Evolutionary conservation across 306 rosid genomes (phyloP).

Genomic region (Clitoria ternatea): DNA sequence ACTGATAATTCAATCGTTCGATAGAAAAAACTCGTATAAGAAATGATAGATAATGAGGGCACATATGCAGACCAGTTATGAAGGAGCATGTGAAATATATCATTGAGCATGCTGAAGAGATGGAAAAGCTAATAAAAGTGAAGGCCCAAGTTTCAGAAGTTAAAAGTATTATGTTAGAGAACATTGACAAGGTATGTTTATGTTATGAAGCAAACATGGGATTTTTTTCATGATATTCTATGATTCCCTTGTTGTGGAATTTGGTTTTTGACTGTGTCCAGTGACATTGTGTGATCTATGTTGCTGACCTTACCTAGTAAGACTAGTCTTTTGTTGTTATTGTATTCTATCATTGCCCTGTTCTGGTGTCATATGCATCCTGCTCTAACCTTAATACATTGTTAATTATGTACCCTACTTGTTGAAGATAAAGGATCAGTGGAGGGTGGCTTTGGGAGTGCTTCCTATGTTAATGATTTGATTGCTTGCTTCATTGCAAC

Average conservation of each 20-base stretch:
- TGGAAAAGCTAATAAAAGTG: constrained; percentile 81
- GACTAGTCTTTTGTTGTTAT: too few relatives aligned
- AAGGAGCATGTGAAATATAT: constrained; percentile 94
- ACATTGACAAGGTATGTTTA: constrained; percentile 52
- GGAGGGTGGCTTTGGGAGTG: not conserved
- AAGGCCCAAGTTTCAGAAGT: constrained; percentile 96
- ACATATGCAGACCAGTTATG: constrained; percentile 68
- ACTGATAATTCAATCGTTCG: constrained; percentile 5
- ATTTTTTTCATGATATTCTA: not conserved
- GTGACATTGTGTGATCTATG: too few relatives aligned
- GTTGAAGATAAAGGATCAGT: constrained; percentile 1
- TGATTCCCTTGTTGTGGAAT: too few relatives aligned
- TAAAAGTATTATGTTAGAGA: constrained; percentile 82
- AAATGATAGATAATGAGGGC: not conserved
- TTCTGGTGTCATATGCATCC: not conserved
- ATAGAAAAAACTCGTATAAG: not conserved
- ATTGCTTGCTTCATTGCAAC: constrained; percentile 15
- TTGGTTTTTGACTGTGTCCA: too few relatives aligned
- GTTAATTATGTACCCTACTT: not conserved
- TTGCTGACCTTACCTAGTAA: too few relatives aligned
- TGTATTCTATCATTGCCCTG: not conserved
- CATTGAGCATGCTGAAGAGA: constrained; percentile 84
- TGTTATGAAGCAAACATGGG: not conserved
- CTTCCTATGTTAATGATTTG: not conserved
- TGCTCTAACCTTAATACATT: not conserved